These are phyloP conservation scores for Amanita inopinata DNA, from an alignment of 768 basidiomycete species.

Conservation along the genomic window DNA sequence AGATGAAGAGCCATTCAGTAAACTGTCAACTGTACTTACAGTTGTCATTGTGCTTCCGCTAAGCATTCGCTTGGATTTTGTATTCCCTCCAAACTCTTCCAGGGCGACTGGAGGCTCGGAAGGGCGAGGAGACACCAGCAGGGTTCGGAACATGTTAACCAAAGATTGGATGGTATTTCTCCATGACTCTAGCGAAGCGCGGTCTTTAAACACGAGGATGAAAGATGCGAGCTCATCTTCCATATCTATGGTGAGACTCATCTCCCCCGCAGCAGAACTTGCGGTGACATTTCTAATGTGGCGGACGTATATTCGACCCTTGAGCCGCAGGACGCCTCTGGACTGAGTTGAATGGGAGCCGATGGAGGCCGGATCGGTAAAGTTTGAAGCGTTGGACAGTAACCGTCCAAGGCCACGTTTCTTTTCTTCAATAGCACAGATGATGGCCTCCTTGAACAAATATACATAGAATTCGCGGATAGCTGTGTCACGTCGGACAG, in stretches of 20 bases:
- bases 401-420: slow-evolving; percentile 73
- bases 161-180: slow-evolving; percentile 71
- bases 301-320: slow-evolving; percentile 91
- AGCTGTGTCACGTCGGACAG: slow-evolving; percentile 80
- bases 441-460: slow-evolving; percentile 94
- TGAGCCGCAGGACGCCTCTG: slow-evolving; percentile 77
- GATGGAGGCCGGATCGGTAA: slow-evolving; percentile 41
- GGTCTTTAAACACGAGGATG: slow-evolving; percentile 91
- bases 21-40: slow-evolving; percentile 55
- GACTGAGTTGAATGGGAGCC: slow-evolving; percentile 27
- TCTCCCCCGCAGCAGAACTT: slow-evolving; percentile 65
- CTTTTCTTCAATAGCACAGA: slow-evolving; percentile 96
- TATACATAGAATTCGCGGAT: slow-evolving; percentile 95
- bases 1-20: slow-evolving; percentile 48
- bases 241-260: slow-evolving; percentile 96
- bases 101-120: slow-evolving; percentile 36
- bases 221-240: slow-evolving; percentile 95
- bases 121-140: slow-evolving; percentile 27
- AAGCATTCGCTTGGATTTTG: slow-evolving; percentile 71
- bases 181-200: slow-evolving; percentile 86
- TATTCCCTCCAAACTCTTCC: slow-evolving; percentile 73
- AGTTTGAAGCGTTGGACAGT: slow-evolving; percentile 51
- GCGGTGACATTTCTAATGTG: slow-evolving; percentile 89
- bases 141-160: slow-evolving; percentile 60
- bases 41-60: slow-evolving; percentile 67